These are phyloP conservation scores for Chrysoporthe cubensis DNA, from an alignment of 2,329 filamentous ascomycete species.

Conservation along the genomic window DNA sequence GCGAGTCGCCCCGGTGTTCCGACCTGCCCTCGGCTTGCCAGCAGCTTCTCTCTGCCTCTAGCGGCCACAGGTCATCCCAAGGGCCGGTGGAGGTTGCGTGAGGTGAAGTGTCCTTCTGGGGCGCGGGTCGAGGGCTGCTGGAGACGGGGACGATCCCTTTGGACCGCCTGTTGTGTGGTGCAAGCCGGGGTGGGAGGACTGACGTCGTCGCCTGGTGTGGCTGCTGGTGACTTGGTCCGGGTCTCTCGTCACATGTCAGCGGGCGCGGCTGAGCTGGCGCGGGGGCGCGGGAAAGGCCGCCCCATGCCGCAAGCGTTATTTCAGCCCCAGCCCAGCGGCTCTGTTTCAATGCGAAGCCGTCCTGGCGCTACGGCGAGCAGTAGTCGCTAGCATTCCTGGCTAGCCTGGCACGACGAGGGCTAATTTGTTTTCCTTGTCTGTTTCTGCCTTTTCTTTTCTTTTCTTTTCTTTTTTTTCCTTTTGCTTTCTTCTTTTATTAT, in stretches of 20 bases:
- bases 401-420: too few species aligned
- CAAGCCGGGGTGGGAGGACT: not conserved
- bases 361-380: too few species aligned
- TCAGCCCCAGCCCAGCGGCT: too few species aligned
- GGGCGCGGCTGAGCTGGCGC: not conserved
- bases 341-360: too few species aligned
- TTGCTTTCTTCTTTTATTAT: not conserved
- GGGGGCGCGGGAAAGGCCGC: constrained; percentile 3
- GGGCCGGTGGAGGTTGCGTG: too few species aligned
- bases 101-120: too few species aligned
- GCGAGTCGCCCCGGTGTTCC: not conserved
- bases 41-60: not conserved
- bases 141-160: too few species aligned
- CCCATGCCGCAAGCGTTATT: not conserved
- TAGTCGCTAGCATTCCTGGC: too few species aligned
- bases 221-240: not conserved
- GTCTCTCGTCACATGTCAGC: constrained; percentile 6
- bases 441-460: not conserved
- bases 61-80: not conserved
- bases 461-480: not conserved
- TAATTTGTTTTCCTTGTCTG: too few species aligned
- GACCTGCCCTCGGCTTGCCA: not conserved
- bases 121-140: too few species aligned
- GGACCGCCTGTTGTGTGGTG: not conserved
- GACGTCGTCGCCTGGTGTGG: not conserved